Evolutionary conservation across 306 rosid species (phyloP).

Genomic region (Lupinus albus): DNA sequence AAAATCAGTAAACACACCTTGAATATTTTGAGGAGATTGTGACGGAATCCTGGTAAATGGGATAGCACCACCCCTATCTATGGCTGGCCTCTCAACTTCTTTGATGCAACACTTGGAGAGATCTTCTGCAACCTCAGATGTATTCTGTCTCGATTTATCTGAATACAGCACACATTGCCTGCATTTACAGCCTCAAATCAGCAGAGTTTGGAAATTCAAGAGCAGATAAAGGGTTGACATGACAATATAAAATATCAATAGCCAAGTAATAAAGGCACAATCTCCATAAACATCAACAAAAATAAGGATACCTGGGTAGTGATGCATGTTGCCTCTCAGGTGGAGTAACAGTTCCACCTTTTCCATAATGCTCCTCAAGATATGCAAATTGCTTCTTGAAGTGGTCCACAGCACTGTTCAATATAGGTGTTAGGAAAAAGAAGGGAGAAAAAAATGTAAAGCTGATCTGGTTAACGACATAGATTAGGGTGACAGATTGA

Average conservation of each 20-base stretch:
- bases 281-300: background rate
- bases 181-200: constrained; percentile 47
- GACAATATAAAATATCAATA: constrained; percentile 18
- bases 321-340: constrained; percentile 98
- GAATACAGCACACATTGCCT: constrained; percentile 83
- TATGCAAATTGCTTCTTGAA: constrained; percentile 97
- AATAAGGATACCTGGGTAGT: constrained; percentile 71
- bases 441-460: background rate
- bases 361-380: constrained; percentile 95
- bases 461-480: background rate
- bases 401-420: constrained; percentile 90
- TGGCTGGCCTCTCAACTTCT: constrained; percentile 73
- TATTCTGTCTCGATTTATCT: constrained; percentile 57
- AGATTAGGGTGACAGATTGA: background rate
- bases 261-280: constrained; percentile 23
- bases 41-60: constrained; percentile 68
- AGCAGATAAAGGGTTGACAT: constrained; percentile 13
- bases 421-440: background rate
- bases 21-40: constrained; percentile 80
- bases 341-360: constrained; percentile 77
- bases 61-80: constrained; percentile 56
- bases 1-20: constrained; percentile 54
- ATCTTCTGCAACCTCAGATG: constrained; percentile 71
- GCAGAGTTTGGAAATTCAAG: constrained; percentile 25
- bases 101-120: constrained; percentile 85